These are phyloP conservation scores for Phytopythium oedochilum DNA, from an alignment of 352 stramenopile genomes.

Conservation along the genomic window DNA sequence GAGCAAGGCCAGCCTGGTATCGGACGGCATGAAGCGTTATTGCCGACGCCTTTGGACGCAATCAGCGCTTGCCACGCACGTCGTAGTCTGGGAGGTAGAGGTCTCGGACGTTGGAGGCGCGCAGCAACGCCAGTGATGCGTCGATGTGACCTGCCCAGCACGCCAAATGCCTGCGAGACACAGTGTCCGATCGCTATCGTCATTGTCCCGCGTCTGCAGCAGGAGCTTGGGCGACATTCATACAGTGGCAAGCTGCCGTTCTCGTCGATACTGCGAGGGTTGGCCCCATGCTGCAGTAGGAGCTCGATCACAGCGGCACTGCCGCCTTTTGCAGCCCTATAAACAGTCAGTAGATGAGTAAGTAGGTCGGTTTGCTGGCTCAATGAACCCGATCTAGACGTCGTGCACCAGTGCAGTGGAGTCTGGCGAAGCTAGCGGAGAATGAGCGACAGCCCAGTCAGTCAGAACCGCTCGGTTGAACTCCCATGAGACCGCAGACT, in stretches of 20 bases:
- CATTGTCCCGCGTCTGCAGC: neutral
- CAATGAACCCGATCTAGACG: neutral
- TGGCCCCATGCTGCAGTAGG: conserved; percentile 43
- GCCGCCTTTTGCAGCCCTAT: conserved; percentile 67
- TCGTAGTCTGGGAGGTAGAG: conserved; percentile 72
- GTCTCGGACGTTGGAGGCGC: conserved; percentile 42
- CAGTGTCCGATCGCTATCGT: neutral
- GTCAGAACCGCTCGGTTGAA: too few relatives aligned
- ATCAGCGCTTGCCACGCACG: too few relatives aligned
- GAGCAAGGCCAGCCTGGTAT: conserved; percentile 23
- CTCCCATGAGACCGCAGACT: too few relatives aligned
- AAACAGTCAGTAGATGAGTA: neutral
- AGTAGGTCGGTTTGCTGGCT: neutral
- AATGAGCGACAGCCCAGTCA: neutral
- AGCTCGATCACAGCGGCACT: conserved; percentile 43
- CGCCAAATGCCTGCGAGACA: conserved; percentile 38
- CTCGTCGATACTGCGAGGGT: conserved; percentile 46
- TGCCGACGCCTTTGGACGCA: too few relatives aligned
- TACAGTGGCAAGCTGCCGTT: conserved; percentile 72
- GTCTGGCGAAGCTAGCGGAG: conserved; percentile 49
- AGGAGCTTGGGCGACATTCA: neutral
- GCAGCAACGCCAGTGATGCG: conserved; percentile 40
- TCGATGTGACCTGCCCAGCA: conserved; percentile 69
- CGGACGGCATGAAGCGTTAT: neutral
- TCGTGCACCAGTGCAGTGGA: conserved; percentile 54